These are phyloP conservation scores for Avena eriantha DNA, from an alignment of 176 grass and related monocot species.

Conservation along the genomic window DNA sequence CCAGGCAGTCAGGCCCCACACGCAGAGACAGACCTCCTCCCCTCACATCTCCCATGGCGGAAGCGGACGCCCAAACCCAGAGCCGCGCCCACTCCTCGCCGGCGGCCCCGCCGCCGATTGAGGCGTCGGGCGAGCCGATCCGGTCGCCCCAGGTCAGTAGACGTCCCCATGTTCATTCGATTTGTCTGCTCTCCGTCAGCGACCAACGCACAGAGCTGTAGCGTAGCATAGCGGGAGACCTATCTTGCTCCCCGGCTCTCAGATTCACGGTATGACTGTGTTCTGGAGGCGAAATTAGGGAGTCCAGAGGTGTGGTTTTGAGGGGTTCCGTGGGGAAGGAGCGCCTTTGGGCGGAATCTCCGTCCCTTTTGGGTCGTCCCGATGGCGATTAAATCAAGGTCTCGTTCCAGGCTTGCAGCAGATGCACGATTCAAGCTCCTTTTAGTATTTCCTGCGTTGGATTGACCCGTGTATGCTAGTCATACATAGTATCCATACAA, in stretches of 20 bases:
- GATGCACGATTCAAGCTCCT: not conserved
- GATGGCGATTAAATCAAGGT: not conserved
- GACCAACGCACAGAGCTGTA: not conserved
- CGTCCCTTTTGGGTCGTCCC: not conserved
- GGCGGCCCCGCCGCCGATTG: not conserved
- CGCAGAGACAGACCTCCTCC: slow-evolving; percentile 1
- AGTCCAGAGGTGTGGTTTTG: not conserved
- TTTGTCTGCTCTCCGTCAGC: not conserved
- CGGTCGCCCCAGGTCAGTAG: slow-evolving; percentile 15
- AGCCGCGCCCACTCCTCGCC: slow-evolving; percentile 16
- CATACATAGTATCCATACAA: not conserved
- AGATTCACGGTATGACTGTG: slow-evolving; percentile 1
- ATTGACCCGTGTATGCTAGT: not conserved
- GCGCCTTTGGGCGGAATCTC: not conserved
- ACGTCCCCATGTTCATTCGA: not conserved
- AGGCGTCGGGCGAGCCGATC: slow-evolving; percentile 14
- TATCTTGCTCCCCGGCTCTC: not conserved
- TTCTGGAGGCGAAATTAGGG: not conserved
- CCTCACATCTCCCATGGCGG: slow-evolving; percentile 37
- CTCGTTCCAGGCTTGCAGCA: not conserved
- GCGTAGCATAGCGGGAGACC: not conserved
- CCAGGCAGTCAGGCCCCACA: slow-evolving; percentile 7
- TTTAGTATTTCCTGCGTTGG: not conserved
- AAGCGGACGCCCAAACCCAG: slow-evolving; percentile 36
- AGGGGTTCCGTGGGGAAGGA: not conserved